These are phyloP conservation scores for Talaromyces sp. DNA, from an alignment of 2,329 filamentous ascomycete species.

Conservation along the genomic window DNA sequence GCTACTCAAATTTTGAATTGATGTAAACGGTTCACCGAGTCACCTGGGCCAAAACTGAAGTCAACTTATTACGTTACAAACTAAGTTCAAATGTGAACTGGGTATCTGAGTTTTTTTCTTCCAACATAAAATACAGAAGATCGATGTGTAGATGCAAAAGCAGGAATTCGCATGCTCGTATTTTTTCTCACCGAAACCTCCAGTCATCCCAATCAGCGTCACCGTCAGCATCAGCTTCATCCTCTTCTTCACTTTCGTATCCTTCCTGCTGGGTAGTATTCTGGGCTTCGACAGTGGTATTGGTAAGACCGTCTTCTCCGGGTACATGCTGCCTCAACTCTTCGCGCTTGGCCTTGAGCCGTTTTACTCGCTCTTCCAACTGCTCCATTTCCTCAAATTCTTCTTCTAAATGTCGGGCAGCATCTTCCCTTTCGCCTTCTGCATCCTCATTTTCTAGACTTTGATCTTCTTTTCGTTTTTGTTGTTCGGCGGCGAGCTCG, in stretches of 20 bases:
- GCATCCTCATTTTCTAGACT: conserved; percentile 47
- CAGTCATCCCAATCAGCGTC: conserved; percentile 43
- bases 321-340: conserved; percentile 46
- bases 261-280: conserved; percentile 17
- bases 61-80: not conserved
- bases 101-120: not conserved
- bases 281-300: conserved; percentile 1
- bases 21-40: not conserved
- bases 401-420: conserved; percentile 65
- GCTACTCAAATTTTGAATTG: not conserved
- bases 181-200: conserved; percentile 29
- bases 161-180: not conserved
- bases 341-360: conserved; percentile 67
- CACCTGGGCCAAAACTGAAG: not conserved
- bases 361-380: conserved; percentile 66
- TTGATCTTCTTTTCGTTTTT: conserved; percentile 42
- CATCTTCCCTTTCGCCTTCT: conserved; percentile 72
- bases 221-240: conserved; percentile 40
- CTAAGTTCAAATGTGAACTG: not conserved
- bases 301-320: conserved; percentile 14
- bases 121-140: not conserved
- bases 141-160: not conserved
- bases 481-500: conserved; percentile 55
- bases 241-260: conserved; percentile 38
- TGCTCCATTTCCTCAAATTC: conserved; percentile 82